Conservation (phyloP, 352 stramenopile species). For the Bremia lactucae region DNA sequence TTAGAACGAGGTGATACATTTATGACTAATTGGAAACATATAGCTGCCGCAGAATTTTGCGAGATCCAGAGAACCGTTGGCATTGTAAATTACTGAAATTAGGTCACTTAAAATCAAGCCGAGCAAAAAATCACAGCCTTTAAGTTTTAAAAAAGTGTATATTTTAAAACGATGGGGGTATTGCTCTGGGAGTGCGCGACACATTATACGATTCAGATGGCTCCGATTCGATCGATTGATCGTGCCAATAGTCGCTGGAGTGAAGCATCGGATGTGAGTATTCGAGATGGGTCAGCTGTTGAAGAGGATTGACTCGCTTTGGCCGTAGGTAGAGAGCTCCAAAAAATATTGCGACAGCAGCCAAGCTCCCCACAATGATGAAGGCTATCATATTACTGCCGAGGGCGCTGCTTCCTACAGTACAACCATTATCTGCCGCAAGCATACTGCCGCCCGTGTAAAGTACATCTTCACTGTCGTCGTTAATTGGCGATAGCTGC, state of each 20-base stretch:
- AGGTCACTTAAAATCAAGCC: conserved; percentile 3
- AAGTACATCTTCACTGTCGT: conserved; percentile 13
- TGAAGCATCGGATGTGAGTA: conserved; percentile 13
- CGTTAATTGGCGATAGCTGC: conserved; percentile 20
- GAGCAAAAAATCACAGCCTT: conserved; percentile 1
- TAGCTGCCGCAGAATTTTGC: conserved; percentile 16
- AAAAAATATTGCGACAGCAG: conserved; percentile 20
- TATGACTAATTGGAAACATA: background rate
- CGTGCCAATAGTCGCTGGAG: conserved; percentile 15
- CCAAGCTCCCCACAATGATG: conserved; percentile 22
- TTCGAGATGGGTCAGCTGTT: conserved; percentile 13
- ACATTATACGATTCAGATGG: conserved; percentile 19
- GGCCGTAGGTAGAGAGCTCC: conserved; percentile 24
- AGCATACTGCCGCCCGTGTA: conserved; percentile 8
- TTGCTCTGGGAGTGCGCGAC: conserved; percentile 17
- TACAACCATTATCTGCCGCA: conserved; percentile 10
- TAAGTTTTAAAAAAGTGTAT: conserved; percentile 3
- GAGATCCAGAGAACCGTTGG: conserved; percentile 13
- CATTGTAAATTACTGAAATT: conserved; percentile 26
- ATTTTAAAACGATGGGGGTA: conserved; percentile 10
- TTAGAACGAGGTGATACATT: background rate
- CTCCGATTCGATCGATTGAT: conserved; percentile 16
- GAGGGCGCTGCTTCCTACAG: conserved; percentile 5
- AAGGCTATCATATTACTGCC: conserved; percentile 18
- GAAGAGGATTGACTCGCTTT: conserved; percentile 14